Conservation (phyloP, 2,329 filamentous ascomycete genomes). For the Stylonectria norvegica region DNA sequence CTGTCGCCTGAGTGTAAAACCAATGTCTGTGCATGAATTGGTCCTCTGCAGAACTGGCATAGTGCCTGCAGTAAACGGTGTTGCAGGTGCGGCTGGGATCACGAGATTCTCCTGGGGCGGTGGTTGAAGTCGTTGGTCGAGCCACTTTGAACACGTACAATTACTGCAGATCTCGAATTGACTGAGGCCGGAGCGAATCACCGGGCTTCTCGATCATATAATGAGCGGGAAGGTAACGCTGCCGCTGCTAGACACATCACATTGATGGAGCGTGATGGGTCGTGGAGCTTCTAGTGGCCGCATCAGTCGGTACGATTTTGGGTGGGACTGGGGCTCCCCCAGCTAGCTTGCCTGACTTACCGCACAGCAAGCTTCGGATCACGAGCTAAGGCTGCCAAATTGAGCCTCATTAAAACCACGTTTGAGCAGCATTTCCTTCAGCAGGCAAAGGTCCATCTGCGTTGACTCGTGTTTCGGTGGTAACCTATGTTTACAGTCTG, state of each 20-base stretch:
- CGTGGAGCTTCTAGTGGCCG: too few relatives aligned
- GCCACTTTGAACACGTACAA: neutral
- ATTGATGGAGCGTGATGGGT: too few relatives aligned
- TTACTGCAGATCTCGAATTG: neutral
- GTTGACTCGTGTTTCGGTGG: too few relatives aligned
- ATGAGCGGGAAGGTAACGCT: neutral
- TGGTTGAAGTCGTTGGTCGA: neutral
- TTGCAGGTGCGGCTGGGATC: neutral
- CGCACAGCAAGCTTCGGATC: neutral
- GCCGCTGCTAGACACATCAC: neutral
- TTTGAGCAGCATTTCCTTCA: too few relatives aligned
- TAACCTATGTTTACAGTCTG: too few relatives aligned
- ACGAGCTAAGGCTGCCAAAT: neutral
- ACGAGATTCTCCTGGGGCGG: neutral
- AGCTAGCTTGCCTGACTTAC: too few relatives aligned
- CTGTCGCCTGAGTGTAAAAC: slow-evolving; percentile 69
- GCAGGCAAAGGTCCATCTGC: too few relatives aligned
- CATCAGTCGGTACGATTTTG: too few relatives aligned
- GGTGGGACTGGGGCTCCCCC: too few relatives aligned
- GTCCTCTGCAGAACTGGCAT: slow-evolving; percentile 44
- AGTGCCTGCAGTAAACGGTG: slow-evolving; percentile 16
- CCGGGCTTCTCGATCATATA: neutral
- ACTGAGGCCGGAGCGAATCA: neutral
- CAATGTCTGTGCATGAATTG: slow-evolving; percentile 60
- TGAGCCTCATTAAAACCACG: too few relatives aligned